Conservation (phyloP, 2,329 filamentous ascomycete genomes). For the Botrytis tulipae region DNA sequence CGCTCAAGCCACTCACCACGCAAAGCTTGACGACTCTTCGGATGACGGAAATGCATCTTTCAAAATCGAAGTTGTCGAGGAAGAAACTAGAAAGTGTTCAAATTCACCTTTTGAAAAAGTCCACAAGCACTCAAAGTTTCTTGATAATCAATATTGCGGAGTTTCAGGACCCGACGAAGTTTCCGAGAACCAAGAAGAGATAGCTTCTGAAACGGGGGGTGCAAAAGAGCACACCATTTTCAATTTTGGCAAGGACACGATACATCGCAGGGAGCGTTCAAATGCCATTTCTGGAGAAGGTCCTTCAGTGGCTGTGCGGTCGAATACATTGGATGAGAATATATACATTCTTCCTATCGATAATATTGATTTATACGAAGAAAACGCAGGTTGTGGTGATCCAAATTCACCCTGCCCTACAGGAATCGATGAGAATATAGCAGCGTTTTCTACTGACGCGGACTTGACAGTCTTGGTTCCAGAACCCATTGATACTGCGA, state of each 20-base stretch:
- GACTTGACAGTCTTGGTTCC: neutral
- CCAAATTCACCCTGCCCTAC: neutral
- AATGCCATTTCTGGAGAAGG: conserved; percentile 7
- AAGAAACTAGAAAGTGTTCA: neutral
- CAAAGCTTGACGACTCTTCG: neutral
- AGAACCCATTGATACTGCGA: neutral
- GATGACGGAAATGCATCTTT: neutral
- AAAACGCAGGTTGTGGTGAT: conserved; percentile 3
- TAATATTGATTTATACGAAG: neutral
- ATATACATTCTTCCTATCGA: conserved; percentile 2
- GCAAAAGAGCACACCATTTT: neutral
- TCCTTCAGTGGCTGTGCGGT: neutral
- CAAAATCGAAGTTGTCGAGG: neutral
- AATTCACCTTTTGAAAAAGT: neutral
- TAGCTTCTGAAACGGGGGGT: too few species aligned
- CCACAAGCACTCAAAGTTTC: neutral
- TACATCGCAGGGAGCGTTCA: neutral
- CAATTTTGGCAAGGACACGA: neutral
- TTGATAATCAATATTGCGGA: neutral
- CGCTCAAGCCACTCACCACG: neutral
- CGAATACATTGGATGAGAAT: neutral
- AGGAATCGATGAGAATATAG: neutral
- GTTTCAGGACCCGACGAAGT: neutral
- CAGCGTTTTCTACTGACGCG: neutral
- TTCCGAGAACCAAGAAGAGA: neutral